phyloP scores from a whole-genome alignment of 805 yeast species.

The Candida manassasensis region DNA sequence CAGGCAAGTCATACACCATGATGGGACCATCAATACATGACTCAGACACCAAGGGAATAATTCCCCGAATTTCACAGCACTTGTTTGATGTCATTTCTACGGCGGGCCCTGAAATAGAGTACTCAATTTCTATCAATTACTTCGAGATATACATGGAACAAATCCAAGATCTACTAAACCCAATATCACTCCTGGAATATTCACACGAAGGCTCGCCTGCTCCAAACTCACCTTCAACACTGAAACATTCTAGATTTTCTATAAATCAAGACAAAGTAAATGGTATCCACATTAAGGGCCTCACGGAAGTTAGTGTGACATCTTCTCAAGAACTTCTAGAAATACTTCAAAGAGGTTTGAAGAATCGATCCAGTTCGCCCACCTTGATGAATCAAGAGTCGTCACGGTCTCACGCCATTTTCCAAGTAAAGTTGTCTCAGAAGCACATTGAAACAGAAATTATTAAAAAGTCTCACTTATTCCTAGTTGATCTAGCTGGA shows the following conservation, averaged over 20 bases:
- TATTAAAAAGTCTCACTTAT: constrained; percentile 58
- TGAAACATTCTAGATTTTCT: constrained; percentile 43
- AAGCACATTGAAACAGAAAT: constrained; percentile 51
- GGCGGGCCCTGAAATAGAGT: constrained; percentile 48
- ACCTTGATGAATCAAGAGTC: constrained; percentile 72
- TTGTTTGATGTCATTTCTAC: constrained; percentile 54
- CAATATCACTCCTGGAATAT: not conserved
- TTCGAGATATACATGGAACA: constrained; percentile 82
- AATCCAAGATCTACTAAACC: constrained; percentile 58
- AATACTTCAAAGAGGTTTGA: constrained; percentile 55
- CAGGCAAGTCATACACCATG: constrained; percentile 77
- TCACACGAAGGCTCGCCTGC: constrained; percentile 3
- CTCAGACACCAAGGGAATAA: constrained; percentile 50
- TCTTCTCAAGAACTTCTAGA: constrained; percentile 53
- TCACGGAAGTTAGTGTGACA: constrained; percentile 58
- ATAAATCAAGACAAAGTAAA: constrained; percentile 60
- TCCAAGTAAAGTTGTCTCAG: constrained; percentile 65
- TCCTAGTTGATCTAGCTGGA: constrained; percentile 82
- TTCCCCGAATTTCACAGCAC: constrained; percentile 66
- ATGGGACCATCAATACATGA: constrained; percentile 47
- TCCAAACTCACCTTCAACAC: constrained; percentile 21
- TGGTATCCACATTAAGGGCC: constrained; percentile 70
- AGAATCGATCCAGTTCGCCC: constrained; percentile 49
- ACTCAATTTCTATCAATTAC: constrained; percentile 62
- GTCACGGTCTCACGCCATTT: constrained; percentile 77